A percentile compares a stretch with the other conserved stretches of the same genome.
Conservation (phyloP, 106 monocot species). For the Amphibolis antarctica region DNA sequence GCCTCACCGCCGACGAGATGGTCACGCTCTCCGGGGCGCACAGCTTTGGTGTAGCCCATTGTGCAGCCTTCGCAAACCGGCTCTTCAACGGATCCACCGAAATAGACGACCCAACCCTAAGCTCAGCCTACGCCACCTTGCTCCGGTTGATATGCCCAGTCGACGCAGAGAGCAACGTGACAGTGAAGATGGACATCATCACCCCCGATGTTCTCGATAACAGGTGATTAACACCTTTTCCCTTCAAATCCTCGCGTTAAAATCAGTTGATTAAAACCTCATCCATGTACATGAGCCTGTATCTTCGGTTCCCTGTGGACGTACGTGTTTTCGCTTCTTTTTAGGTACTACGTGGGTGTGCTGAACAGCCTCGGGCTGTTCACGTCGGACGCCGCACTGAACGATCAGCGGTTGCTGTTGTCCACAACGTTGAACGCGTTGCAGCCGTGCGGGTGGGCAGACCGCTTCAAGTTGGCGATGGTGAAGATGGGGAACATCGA, state of each 20-base stretch:
- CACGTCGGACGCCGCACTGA: slow-evolving; percentile 14
- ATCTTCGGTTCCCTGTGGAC: no score
- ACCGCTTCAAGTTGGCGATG: slow-evolving; percentile 3
- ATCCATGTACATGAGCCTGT: no score
- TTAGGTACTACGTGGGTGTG: slow-evolving; percentile 6
- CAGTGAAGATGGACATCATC: slow-evolving; percentile 26
- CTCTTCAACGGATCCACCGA: neutral
- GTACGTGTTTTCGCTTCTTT: no score
- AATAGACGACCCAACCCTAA: slow-evolving; percentile 17
- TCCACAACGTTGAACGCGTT: neutral
- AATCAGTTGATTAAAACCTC: no score
- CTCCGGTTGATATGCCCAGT: slow-evolving; percentile 30
- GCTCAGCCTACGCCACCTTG: slow-evolving; percentile 20
- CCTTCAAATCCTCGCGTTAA: no score
- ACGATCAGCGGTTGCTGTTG: neutral
- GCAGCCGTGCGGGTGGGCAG: slow-evolving; percentile 1
- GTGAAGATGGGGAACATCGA: slow-evolving; percentile 13
- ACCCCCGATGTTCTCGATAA: slow-evolving; percentile 32
- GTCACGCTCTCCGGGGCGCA: slow-evolving; percentile 18
- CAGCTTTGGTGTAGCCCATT: slow-evolving; percentile 7
- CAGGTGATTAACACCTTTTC: neutral
- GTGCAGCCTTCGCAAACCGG: neutral
- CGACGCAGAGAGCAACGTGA: neutral
- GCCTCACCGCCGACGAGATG: slow-evolving; percentile 11
- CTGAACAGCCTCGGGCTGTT: slow-evolving; percentile 11